Percentiles rank a stretch among this genome's conserved stretches.
These are phyloP conservation scores for Pholiota microspora DNA, from an alignment of 768 basidiomycete species.

Conservation along the genomic window DNA sequence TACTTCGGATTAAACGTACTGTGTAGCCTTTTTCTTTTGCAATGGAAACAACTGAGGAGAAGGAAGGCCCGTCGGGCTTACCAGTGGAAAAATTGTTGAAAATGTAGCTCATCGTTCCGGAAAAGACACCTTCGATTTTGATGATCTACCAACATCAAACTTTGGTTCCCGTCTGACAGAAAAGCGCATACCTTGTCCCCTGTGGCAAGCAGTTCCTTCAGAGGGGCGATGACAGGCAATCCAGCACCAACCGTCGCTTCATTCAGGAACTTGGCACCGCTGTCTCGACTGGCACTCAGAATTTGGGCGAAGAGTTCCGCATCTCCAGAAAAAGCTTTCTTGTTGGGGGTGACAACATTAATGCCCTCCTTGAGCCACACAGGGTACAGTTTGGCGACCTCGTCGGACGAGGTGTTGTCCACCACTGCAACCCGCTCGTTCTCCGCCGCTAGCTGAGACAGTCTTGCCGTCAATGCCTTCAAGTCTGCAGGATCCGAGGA, in stretches of 20 bases:
- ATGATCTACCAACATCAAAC: slow-evolving; percentile 46
- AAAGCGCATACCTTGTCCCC: slow-evolving; percentile 74
- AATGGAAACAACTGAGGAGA: slow-evolving; percentile 85
- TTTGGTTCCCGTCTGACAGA: not conserved
- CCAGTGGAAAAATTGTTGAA: slow-evolving; percentile 93
- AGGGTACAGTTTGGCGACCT: slow-evolving; percentile 81
- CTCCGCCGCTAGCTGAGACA: slow-evolving; percentile 44
- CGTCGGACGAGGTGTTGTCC: slow-evolving; percentile 90
- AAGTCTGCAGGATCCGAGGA: slow-evolving; percentile 50
- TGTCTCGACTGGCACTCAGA: slow-evolving; percentile 50
- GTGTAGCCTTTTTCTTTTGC: slow-evolving; percentile 96
- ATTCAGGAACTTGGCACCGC: slow-evolving; percentile 70
- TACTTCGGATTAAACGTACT: slow-evolving; percentile 39
- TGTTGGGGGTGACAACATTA: slow-evolving; percentile 94
- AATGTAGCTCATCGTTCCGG: slow-evolving; percentile 97
- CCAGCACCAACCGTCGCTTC: slow-evolving; percentile 97
- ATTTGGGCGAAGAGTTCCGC: slow-evolving; percentile 69
- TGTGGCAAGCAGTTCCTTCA: slow-evolving; percentile 89
- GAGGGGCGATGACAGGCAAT: slow-evolving; percentile 84
- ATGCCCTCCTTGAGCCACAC: slow-evolving; percentile 75
- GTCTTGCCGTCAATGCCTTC: slow-evolving; percentile 39
- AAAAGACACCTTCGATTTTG: slow-evolving; percentile 97
- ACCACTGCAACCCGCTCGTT: slow-evolving; percentile 67
- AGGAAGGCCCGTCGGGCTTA: slow-evolving; percentile 63
- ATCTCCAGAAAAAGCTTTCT: slow-evolving; percentile 88